Evolutionary conservation across 108 stramenopile genomes (phyloP).

Genomic region (Discostella pseudostelligera): DNA sequence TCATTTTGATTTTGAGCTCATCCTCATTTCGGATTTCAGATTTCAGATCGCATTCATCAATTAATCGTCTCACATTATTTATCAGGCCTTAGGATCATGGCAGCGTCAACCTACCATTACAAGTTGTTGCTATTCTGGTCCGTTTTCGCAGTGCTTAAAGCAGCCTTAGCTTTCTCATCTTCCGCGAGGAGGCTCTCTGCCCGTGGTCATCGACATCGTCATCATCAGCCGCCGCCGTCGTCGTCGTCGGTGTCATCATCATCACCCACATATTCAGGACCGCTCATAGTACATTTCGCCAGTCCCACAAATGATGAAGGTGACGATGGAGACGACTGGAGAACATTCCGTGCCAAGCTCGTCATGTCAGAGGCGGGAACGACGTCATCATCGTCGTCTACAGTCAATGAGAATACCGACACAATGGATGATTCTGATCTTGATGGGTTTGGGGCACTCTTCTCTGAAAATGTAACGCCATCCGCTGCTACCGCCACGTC

Average conservation of each 20-base stretch:
- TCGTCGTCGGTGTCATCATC: background rate
- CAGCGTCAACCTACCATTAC: background rate
- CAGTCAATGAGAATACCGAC: slow-evolving; percentile 3
- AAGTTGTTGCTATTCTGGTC: background rate
- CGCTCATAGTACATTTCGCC: too few relatives aligned
- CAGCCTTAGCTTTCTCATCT: slow-evolving; percentile 1
- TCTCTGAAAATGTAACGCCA: slow-evolving; percentile 16
- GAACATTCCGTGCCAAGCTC: slow-evolving; percentile 79
- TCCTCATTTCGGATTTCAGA: too few relatives aligned
- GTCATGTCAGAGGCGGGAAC: slow-evolving; percentile 55
- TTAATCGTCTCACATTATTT: too few relatives aligned
- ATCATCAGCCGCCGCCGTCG: background rate
- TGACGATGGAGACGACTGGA: slow-evolving; percentile 59
- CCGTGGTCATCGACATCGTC: background rate
- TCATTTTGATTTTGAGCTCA: too few relatives aligned
- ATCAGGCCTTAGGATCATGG: too few relatives aligned
- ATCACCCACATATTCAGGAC: too few relatives aligned
- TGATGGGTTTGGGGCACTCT: slow-evolving; percentile 75
- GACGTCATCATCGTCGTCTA: slow-evolving; percentile 4
- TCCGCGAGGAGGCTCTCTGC: background rate
- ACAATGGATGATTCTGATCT: slow-evolving; percentile 50
- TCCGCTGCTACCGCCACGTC: background rate
- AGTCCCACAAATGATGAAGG: slow-evolving; percentile 19
- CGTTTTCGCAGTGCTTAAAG: background rate
- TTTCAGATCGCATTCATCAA: too few relatives aligned